Base-by-base conservation (phyloP, 192 early-diverging fungal genomes). In the Entomortierella beljakovae region DNA sequence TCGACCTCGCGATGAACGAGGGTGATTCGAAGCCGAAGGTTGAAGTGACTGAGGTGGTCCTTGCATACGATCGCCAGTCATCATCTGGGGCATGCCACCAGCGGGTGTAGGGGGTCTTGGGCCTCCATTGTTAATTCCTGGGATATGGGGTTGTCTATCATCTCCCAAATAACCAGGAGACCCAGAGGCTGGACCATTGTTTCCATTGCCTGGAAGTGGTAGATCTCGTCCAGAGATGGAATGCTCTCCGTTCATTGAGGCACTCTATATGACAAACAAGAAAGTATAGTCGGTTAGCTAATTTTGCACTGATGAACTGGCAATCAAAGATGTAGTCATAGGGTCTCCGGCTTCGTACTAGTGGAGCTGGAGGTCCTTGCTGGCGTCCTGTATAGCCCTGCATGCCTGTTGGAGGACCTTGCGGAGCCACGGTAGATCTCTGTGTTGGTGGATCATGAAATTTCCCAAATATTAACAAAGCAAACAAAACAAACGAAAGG, bases 21-120 rank as follows among this genome's bases (percentile, higher is more conserved):
- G 2, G 26, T 58, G 67, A 9, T 40, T 53, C 1, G 68, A 61
- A 7, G 29, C 75, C 42, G 67, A 61, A 0, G 67, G 28, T 13
- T 58, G 25, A n/a, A 50, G 51, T 6, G 48, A 20, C 26, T 56
- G 72, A 26, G 73, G 64, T 10, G 58, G 73, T 38, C 61, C 60
- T 3, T 62, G 60, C 46, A 63, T 52, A 0, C 58, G 60, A 7
- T 67, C 64, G 9, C 60, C 61, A 18, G 75, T 62, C 61, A 79
- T 70, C 75, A 79, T 79, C 35, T 79, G 75, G 33, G 75, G 75
- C 75, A 79, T 79, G 20, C 56, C 60, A 2, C 61, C 66, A 33
- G 51, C 66, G 4, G 75, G 75, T 6, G 75, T 79, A 10, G 61
- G 61, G 3, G 74, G 74, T 26, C 74, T 35, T 31, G 66, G 61